Evolutionary conservation across 2,329 filamentous ascomycete species (phyloP).

Genomic region (Colletotrichum coccodes): DNA sequence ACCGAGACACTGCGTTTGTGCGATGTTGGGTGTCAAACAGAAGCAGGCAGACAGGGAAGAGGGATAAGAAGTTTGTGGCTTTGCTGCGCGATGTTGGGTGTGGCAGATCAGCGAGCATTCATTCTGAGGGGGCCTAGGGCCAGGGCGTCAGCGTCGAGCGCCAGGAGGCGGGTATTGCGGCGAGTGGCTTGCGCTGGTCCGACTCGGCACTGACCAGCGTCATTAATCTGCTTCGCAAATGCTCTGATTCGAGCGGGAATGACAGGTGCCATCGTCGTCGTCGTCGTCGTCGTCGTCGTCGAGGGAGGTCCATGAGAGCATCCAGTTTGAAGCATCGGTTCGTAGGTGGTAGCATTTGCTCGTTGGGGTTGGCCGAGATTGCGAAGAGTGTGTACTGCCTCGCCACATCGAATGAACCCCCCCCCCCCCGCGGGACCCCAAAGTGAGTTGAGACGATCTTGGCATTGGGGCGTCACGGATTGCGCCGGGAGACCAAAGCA

Average conservation of each 20-base stretch:
- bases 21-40: not conserved
- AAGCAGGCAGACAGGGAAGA: too few species aligned
- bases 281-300: slow-evolving; percentile 1
- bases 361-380: not conserved
- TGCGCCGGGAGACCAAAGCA: slow-evolving; percentile 20
- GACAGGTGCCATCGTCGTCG: slow-evolving; percentile 1
- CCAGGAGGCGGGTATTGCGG: not conserved
- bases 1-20: not conserved
- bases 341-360: not conserved
- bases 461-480: slow-evolving; percentile 2
- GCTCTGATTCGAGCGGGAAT: slow-evolving; percentile 29
- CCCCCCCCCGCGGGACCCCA: not conserved
- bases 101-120: slow-evolving; percentile 2
- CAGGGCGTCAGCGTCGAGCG: not conserved
- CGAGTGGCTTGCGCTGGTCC: slow-evolving; percentile 15
- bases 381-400: too few species aligned
- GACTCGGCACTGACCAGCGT: slow-evolving; percentile 7
- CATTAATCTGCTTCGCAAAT: slow-evolving; percentile 10
- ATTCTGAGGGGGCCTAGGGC: not conserved
- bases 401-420: slow-evolving; percentile 9
- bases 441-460: slow-evolving; percentile 24
- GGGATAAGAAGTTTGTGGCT: not conserved
- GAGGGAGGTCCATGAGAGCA: not conserved
- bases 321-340: not conserved
- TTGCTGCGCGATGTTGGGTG: not conserved